Evolutionary conservation across 192 early-diverging fungal species (phyloP).

Genomic region (Gigaspora rosea): DNA sequence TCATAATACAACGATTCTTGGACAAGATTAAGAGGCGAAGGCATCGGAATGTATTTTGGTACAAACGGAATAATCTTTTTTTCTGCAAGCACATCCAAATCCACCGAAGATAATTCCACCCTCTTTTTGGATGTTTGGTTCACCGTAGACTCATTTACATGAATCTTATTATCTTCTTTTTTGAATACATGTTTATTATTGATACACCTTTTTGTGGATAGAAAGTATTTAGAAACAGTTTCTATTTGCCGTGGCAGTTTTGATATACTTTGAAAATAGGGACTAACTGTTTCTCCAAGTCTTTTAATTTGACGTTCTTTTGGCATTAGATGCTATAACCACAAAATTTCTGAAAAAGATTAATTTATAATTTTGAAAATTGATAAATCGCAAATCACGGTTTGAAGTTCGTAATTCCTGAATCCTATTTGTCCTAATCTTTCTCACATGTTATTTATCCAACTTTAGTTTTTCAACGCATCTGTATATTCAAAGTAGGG

Average conservation of each 20-base stretch:
- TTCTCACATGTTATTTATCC: too few species aligned
- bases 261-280: not conserved
- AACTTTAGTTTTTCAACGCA: too few species aligned
- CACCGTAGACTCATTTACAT: not conserved
- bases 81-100: not conserved
- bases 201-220: not conserved
- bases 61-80: not conserved
- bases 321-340: too few species aligned
- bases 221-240: not conserved
- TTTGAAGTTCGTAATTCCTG: too few species aligned
- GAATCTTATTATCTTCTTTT: not conserved
- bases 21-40: slow-evolving; percentile 30
- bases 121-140: not conserved
- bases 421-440: too few species aligned
- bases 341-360: too few species aligned
- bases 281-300: not conserved
- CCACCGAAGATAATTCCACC: not conserved
- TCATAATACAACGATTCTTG: slow-evolving; percentile 32
- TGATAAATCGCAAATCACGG: too few species aligned
- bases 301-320: too few species aligned
- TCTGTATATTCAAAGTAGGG: too few species aligned
- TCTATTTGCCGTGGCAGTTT: not conserved
- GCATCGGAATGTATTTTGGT: slow-evolving; percentile 30
- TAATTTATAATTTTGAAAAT: too few species aligned
- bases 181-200: not conserved